Evolutionary conservation across 2,329 filamentous ascomycete species (phyloP), one percentile per base, ranked within the genome.

Genomic region (Fusarium praegraminearum): DNA sequence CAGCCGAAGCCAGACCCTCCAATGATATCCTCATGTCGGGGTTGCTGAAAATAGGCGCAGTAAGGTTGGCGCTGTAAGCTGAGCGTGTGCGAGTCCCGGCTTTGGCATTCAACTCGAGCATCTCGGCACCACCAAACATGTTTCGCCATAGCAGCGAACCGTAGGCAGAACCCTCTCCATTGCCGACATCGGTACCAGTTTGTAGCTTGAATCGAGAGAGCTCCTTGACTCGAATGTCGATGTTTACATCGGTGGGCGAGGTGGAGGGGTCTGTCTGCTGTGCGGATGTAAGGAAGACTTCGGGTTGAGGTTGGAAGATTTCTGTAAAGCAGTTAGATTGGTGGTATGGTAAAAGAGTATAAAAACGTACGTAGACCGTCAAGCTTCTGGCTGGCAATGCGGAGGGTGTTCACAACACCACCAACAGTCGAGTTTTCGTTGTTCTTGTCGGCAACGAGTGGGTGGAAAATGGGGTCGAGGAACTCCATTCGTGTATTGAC

Each of bases 171-270:
- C 95, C 96, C 80, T 99, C 96, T 24, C 93, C 90, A 76, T 97
- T 97, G 67, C 96, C 96, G 46, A 97, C 86, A 77, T 98, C 95
- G 11, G 96, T 98, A 63, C 96, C 96, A 1, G 94, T 97, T 83
- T 97, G 97, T 75, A 98, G 87, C 62, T 94, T 89, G 76, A 98
- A 89, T 40, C 92, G 90, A 33, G 93, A 91, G 71, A 93, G 90
- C 80, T 99, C 95, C 55, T 89, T 89, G 59, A 98, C 86, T 74
- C 91, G 92, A 55, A 98, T 87, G 70, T 95, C 91, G 72, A 98
- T 79, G 77, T 97, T 93, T 56, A 98, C 80, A 77, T 97, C 93
- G 57, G 90, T 93, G 3, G 91, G 89, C 3, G 89, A 89, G 12
- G 90, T 88, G 9, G 89, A 88, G 1, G 92, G 86, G 65, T 93